These are phyloP conservation scores for Potentilla sterilis DNA, from an alignment of 306 rosid genomes.

Conservation along the genomic window DNA sequence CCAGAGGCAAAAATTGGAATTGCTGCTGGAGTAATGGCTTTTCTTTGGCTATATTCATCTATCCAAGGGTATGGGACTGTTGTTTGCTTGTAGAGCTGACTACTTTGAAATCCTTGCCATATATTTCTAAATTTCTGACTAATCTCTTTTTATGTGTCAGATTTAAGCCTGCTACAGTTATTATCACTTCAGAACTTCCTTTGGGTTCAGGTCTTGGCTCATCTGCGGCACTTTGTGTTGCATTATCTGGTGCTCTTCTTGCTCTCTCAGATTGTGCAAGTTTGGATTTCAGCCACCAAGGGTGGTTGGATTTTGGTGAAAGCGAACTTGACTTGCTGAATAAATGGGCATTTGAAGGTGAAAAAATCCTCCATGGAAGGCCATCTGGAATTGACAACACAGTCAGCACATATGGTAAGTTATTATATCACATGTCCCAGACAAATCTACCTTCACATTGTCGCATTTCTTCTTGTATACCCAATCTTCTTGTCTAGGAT, in stretches of 20 bases:
- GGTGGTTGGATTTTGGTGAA: slow-evolving; percentile 60
- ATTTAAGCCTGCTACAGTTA: slow-evolving; percentile 82
- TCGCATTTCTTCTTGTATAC: slow-evolving; percentile 2
- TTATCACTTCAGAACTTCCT: slow-evolving; percentile 81
- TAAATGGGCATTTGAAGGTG: slow-evolving; percentile 99
- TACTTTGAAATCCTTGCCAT: neutral
- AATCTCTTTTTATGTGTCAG: slow-evolving; percentile 34
- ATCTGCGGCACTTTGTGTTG: slow-evolving; percentile 79
- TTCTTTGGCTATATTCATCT: slow-evolving; percentile 82
- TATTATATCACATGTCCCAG: slow-evolving; percentile 7
- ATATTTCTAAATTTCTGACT: slow-evolving; percentile 17
- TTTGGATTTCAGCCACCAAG: slow-evolving; percentile 54
- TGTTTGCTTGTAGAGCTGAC: slow-evolving; percentile 4
- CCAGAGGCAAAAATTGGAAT: slow-evolving; percentile 66
- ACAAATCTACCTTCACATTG: slow-evolving; percentile 7
- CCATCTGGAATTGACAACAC: slow-evolving; percentile 99
- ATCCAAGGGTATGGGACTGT: slow-evolving; percentile 58
- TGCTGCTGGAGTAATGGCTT: slow-evolving; percentile 77
- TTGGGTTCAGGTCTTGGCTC: slow-evolving; percentile 93
- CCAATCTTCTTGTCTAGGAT: neutral
- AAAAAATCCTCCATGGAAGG: slow-evolving; percentile 88
- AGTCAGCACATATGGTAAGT: slow-evolving; percentile 83
- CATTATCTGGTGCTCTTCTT: slow-evolving; percentile 74
- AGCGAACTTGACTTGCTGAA: slow-evolving; percentile 69
- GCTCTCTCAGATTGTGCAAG: slow-evolving; percentile 55